These are phyloP conservation scores for Fusarium cicatricum DNA, from an alignment of 2,329 filamentous ascomycete species.

Conservation along the genomic window DNA sequence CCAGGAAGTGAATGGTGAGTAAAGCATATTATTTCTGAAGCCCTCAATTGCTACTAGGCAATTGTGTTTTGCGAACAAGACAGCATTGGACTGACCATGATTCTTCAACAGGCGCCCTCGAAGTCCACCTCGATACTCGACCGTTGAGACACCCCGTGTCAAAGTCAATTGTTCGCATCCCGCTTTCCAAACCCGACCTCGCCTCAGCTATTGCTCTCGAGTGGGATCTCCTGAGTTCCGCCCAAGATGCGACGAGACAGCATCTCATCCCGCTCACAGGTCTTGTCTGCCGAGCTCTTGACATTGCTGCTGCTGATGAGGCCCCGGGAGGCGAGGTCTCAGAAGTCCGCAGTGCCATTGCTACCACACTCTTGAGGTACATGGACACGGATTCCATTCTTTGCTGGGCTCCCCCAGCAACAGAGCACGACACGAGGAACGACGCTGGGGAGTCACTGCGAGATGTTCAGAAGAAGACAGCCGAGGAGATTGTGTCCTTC, in stretches of 20 bases:
- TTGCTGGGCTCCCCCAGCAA: conserved; percentile 77
- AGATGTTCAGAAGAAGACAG: conserved; percentile 73
- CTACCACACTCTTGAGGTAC: conserved; percentile 79
- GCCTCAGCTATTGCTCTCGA: conserved; percentile 88
- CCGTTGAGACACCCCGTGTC: conserved; percentile 80
- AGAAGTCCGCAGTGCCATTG: conserved; percentile 70
- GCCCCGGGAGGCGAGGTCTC: conserved; percentile 41
- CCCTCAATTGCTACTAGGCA: not conserved
- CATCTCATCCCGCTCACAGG: conserved; percentile 93
- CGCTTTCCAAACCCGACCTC: conserved; percentile 78
- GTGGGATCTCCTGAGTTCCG: conserved; percentile 86
- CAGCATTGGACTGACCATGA: conserved; percentile 10
- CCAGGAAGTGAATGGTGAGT: conserved; percentile 68
- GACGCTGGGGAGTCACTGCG: conserved; percentile 68
- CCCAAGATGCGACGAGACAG: conserved; percentile 83
- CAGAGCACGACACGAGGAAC: conserved; percentile 56
- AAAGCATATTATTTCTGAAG: not conserved
- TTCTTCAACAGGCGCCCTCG: conserved; percentile 51
- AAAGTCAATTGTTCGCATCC: conserved; percentile 76
- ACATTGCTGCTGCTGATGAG: conserved; percentile 76
- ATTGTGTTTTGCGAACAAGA: not conserved
- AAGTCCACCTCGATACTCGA: conserved; percentile 78
- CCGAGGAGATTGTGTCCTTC: conserved; percentile 75
- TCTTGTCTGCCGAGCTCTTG: conserved; percentile 81
- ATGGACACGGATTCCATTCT: conserved; percentile 91